Percentiles rank a stretch among this genome's conserved stretches.
Conservation (phyloP, 169 alveolate genomes). For the Plasmodium knowlesi region DNA sequence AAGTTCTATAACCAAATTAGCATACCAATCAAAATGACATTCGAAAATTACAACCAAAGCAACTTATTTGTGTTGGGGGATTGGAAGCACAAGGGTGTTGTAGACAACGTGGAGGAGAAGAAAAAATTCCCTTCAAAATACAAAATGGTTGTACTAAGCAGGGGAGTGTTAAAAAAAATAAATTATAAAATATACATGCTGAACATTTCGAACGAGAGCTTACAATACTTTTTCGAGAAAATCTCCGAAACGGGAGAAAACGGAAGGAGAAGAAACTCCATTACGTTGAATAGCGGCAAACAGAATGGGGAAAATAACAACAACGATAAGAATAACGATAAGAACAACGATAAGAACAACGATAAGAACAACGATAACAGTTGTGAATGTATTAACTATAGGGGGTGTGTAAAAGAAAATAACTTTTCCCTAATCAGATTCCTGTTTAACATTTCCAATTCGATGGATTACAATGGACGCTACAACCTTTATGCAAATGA, state of each 20-base stretch:
- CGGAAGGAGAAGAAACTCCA: not conserved
- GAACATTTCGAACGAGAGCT: constrained; percentile 23
- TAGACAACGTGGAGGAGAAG: not conserved
- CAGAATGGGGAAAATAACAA: not conserved
- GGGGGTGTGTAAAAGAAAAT: constrained; percentile 27
- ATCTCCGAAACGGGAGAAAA: not conserved
- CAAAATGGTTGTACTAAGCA: constrained; percentile 8
- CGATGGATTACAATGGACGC: constrained; percentile 5
- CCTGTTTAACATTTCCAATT: constrained; percentile 21
- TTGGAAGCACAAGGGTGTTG: not conserved
- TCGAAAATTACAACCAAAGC: constrained; percentile 49
- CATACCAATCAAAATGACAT: constrained; percentile 40
- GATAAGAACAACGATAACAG: not conserved
- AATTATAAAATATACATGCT: constrained; percentile 7
- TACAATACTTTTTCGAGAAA: constrained; percentile 40
- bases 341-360: not conserved
- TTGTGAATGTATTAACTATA: constrained; percentile 47
- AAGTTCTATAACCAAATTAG: constrained; percentile 22
- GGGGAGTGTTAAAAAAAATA: constrained; percentile 28
- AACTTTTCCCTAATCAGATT: constrained; percentile 26
- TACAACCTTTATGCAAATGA: constrained; percentile 32
- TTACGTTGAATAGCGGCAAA: not conserved
- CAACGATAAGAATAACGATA: not conserved
- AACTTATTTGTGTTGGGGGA: constrained; percentile 12
- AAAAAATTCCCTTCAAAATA: not conserved